Base-by-base conservation (phyloP, 2,329 filamentous ascomycete species). In the Colletotrichum paranaense region DNA sequence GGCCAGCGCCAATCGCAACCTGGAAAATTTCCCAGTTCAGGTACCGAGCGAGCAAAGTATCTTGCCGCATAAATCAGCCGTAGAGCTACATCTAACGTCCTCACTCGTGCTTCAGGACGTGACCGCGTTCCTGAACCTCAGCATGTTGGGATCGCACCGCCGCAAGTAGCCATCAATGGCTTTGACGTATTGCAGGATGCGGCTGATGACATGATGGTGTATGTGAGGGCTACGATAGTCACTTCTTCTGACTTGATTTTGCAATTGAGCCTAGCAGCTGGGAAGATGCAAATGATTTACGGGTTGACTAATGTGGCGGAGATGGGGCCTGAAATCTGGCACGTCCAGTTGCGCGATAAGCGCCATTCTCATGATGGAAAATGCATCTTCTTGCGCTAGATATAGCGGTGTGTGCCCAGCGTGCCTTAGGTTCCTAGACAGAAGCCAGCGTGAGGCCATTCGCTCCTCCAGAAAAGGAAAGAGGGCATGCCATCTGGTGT, bases 401-500 rank as follows among this genome's bases (percentile, higher is more conserved):
- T 9, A 4, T 49, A 19, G 46, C 30, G 28, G 28, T 26, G 46
- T n/a, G n/a, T 38, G 8, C 52, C 32, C 14, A 53, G 24, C 14
- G 30, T 42, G 38, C 38, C 38, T 42, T 35, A 35, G 11, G 32
- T 35, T 35, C 32, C 32, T 35, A 42, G 38, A 42, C 16, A 19
- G 16, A 42, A n/a, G 42, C 42, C 42, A 49, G n/a, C 42, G 9
- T n/a, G 49, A 63, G 26, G 60, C 28, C 28, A 63, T 55, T 35
- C 46, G 35, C 19, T 12, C 30, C 26, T 6, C 9, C 42, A 26
- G 26, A 42, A 5, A 8, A 7, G 35, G 57, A 26, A 46, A 5
- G 4, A 4, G 35, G 57, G 62, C n/a, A 68, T 59, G 26, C 38
- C 56, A 32, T 60, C 28, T 55, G 52, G 69, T 60, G 58, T 73